Base-by-base conservation (phyloP, 257 asterid species). In the Ilex aquifolium region DNA sequence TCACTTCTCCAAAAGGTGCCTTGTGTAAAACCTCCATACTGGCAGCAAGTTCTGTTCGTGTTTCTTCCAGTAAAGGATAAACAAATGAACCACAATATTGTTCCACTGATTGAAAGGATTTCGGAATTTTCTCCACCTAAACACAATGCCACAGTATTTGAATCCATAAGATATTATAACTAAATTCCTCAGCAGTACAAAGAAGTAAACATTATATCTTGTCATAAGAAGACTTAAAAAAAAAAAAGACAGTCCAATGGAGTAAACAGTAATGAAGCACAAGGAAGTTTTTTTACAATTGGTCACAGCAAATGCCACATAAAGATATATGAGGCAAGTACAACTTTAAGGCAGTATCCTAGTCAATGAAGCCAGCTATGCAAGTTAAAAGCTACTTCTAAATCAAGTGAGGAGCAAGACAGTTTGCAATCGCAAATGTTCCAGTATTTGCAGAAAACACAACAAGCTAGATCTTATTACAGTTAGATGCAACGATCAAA, bases 31-130 rank as follows among this genome's bases (percentile, higher is more conserved):
- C 55, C 55, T 84, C 79, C 73, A 80, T 16, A n/a, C 79, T 72
- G 3, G 92, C 67, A 16, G 80, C 81, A 36, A 87, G 68, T 32
- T 61, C 69, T 0, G 83, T 78, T 5, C 88, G 81, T 1, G 84
- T 78, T 70, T 87, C 95, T 77, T 87, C 95, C 69, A 82, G 40
- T 44, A 87, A 66, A 1, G 92, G 86, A 61, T 2, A 74, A 15
- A 42, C 40, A 32, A 57, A 87, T 6, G 89, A 84, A 36, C 69
- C 68, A 17, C 80, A 67, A 62, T 84, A 87, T n/a, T 67, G 49
- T 12, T 65, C 81, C 40, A 65, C 80, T 6, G 68, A 36, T 51
- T 53, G 66, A 62, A 84, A 87, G 7, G 74, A 55, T 12, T 60
- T 54, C 0, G 95, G 86, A 60, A 87, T 84, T 31, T 70, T 60